Evolutionary conservation across 495 filamentous ascomycete species (phyloP).

Genomic region (Xylaria nigripes): DNA sequence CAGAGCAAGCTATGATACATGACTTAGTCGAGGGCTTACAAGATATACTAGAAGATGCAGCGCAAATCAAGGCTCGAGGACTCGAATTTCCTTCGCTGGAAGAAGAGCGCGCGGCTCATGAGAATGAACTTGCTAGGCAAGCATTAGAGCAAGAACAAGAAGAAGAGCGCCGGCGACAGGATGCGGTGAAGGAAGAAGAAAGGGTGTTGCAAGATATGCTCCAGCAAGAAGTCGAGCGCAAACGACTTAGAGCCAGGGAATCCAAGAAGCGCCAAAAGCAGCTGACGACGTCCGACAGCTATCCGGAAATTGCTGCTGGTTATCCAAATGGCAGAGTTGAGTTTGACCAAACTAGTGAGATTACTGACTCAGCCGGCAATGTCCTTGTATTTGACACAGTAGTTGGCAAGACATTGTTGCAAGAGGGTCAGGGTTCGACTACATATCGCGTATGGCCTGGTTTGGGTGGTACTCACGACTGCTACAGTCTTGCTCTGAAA

Average conservation of each 20-base stretch:
- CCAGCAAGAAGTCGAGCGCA: constrained; percentile 63
- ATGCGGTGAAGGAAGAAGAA: constrained; percentile 66
- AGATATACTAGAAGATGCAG: constrained; percentile 82
- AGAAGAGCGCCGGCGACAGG: constrained; percentile 40
- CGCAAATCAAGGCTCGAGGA: constrained; percentile 60
- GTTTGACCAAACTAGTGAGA: constrained; percentile 62
- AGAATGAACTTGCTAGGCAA: constrained; percentile 41
- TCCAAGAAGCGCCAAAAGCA: constrained; percentile 37
- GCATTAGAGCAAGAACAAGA: constrained; percentile 43
- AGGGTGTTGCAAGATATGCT: constrained; percentile 64
- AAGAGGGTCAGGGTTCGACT: constrained; percentile 47
- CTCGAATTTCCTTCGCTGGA: constrained; percentile 76
- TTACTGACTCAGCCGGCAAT: constrained; percentile 51
- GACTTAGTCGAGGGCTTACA: constrained; percentile 74
- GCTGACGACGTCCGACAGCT: constrained; percentile 15
- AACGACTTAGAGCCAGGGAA: constrained; percentile 51
- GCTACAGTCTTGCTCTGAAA: constrained; percentile 63
- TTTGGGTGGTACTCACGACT: constrained; percentile 40
- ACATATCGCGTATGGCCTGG: constrained; percentile 64
- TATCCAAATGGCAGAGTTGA: constrained; percentile 34
- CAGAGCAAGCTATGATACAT: constrained; percentile 75
- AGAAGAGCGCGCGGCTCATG: constrained; percentile 71
- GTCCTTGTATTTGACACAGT: constrained; percentile 55
- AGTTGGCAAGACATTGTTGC: constrained; percentile 50
- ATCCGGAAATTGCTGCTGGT: constrained; percentile 10